Conservation (phyloP, 2,329 filamentous ascomycete genomes). For the Chaetomium globosum region DNA sequence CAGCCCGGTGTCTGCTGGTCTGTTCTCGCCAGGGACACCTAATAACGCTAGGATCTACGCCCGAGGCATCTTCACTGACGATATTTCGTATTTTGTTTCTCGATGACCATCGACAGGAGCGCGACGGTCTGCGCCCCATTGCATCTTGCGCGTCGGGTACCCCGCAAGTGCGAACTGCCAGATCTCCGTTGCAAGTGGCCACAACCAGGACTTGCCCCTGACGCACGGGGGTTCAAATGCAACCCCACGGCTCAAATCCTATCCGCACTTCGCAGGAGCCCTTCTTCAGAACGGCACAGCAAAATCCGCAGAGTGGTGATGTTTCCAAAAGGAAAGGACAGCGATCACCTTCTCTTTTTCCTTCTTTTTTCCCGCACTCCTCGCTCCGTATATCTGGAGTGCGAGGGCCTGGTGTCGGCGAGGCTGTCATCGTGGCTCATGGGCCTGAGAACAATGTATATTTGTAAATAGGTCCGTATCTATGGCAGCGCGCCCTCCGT, state of each 20-base stretch:
- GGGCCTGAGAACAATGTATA: not conserved
- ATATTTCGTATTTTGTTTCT: constrained; percentile 31
- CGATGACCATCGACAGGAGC: constrained; percentile 23
- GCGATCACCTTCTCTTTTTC: not conserved
- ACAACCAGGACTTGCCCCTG: constrained; percentile 6
- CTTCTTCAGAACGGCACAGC: not conserved
- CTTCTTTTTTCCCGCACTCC: too few species aligned
- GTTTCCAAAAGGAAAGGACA: not conserved
- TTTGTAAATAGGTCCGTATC: too few species aligned
- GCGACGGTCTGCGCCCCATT: constrained; percentile 33
- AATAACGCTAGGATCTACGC: not conserved
- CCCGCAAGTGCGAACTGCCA: constrained; percentile 32
- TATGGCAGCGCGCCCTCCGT: not conserved
- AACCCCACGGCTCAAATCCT: constrained; percentile 25
- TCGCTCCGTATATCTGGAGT: not conserved
- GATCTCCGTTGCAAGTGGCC: constrained; percentile 22
- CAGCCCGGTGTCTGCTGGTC: not conserved
- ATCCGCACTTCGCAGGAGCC: constrained; percentile 16
- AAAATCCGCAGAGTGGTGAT: not conserved
- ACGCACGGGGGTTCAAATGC: constrained; percentile 23
- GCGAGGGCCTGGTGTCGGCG: not conserved
- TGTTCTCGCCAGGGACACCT: not conserved
- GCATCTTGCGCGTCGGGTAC: constrained; percentile 29
- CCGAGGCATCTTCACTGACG: not conserved
- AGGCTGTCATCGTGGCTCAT: not conserved